phyloP scores from a whole-genome alignment of 1,284 basidiomycete genomes.

The Anthracocystis walkeri region DNA sequence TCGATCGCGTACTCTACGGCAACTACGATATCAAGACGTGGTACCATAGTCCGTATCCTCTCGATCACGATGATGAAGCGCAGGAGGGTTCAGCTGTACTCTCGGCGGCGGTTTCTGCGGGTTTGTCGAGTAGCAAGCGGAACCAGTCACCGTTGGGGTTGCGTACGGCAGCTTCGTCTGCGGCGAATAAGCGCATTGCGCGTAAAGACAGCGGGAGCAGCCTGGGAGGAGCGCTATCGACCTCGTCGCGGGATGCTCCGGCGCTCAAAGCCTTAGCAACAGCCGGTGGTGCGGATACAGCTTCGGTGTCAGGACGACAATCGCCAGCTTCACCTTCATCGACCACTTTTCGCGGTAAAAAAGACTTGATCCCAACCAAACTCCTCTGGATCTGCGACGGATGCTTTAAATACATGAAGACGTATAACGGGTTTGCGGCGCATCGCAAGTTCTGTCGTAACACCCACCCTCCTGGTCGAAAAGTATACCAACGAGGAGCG shows the following conservation, averaged over 20 bases:
- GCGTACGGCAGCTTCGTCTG: slow-evolving; percentile 4
- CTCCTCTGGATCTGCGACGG: slow-evolving; percentile 80
- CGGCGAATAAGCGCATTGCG: slow-evolving; percentile 6
- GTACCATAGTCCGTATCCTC: slow-evolving; percentile 68
- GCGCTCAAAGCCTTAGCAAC: slow-evolving; percentile 32
- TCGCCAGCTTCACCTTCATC: slow-evolving; percentile 16
- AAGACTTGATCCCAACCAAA: slow-evolving; percentile 25
- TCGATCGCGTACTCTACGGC: slow-evolving; percentile 65
- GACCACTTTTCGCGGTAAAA: slow-evolving; percentile 8
- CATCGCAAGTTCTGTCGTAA: slow-evolving; percentile 77
- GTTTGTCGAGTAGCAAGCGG: slow-evolving; percentile 12
- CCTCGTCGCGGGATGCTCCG: slow-evolving; percentile 27
- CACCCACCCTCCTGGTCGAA: slow-evolving; percentile 84
- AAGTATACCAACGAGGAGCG: slow-evolving; percentile 89
- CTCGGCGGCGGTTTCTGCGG: not conserved
- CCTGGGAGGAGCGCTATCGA: slow-evolving; percentile 26
- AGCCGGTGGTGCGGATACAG: not conserved
- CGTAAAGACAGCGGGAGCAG: slow-evolving; percentile 25
- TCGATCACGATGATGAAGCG: slow-evolving; percentile 54
- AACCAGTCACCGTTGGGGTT: slow-evolving; percentile 26
- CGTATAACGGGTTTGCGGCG: slow-evolving; percentile 50
- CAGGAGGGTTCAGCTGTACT: slow-evolving; percentile 8
- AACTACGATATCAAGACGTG: slow-evolving; percentile 68
- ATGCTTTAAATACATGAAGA: slow-evolving; percentile 93
- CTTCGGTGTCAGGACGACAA: slow-evolving; percentile 8